Evolutionary conservation across 2,329 filamentous ascomycete species (phyloP), one percentile per base, ranked within the genome.

Genomic region (Pseudocercospora musae): DNA sequence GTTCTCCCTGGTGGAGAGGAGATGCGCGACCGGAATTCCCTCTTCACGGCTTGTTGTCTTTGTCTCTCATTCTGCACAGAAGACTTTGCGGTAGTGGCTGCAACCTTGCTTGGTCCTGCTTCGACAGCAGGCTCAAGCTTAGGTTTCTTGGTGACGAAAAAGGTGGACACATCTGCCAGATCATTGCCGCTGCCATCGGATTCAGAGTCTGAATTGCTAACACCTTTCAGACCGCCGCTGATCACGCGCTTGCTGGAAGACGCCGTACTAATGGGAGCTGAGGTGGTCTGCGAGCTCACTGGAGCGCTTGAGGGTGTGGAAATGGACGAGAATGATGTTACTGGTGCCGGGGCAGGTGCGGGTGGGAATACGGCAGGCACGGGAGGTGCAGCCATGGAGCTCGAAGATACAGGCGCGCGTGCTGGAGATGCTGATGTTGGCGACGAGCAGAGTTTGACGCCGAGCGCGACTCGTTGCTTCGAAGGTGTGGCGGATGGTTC

Each of bases 171-270:
- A 49, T 76, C 74, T 18, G 70, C 69, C 9, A 76, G 66, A 27
- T 72, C 70, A n/a, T 72, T 72, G 20, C 67, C 68, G 59, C 64
- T 66, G 49, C 61, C 66, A 53, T 69, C 68, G 52, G 69, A 68
- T 37, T 71, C 75, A 1, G 74, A 74, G 55, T 76, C 74, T 1
- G 75, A 76, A 33, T 75, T 73, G 9, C 70, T 82, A 44, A 93
- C 79, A 2, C 82, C 73, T 59, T 81, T 75, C 58, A 80, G 73
- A 2, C 84, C 84, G 68, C 82, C 78, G 62, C 63, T 63, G 59
- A 88, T 78, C 11, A 85, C 62, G 15, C 78, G 73, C 76, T 69
- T 85, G 79, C 73, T 85, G 79, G 62, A 80, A 77, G 54, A 74
- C 40, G 57, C 55, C 9, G 64, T 62, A 44, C 61, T 66, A 49